Conservation (phyloP, 164 flowering plant species). For the Warburgia ugandensis region DNA sequence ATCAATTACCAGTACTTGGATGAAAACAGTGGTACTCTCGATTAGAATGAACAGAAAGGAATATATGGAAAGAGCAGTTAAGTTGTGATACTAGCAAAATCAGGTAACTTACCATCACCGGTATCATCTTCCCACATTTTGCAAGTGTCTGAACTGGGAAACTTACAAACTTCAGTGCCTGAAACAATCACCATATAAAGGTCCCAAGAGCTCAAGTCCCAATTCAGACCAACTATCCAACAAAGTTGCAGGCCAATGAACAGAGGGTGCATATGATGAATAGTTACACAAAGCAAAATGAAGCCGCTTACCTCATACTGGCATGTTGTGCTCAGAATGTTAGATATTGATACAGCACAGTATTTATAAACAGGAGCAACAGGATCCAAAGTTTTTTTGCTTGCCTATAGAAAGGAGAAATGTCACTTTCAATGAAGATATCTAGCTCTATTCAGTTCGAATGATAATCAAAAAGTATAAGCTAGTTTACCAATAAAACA, state of each 20-base stretch:
- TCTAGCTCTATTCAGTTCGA: not conserved
- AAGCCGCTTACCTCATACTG: slow-evolving; percentile 79
- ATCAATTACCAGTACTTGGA: too few species aligned
- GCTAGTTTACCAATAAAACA: slow-evolving; percentile 65
- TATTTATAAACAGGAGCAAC: slow-evolving; percentile 92
- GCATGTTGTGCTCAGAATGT: slow-evolving; percentile 91
- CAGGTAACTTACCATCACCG: slow-evolving; percentile 73
- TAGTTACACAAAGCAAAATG: too few species aligned
- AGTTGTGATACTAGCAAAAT: too few species aligned
- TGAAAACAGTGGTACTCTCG: too few species aligned
- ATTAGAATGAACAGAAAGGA: too few species aligned
- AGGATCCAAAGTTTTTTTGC: slow-evolving; percentile 76
- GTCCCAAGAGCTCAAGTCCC: not conserved
- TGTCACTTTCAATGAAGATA: not conserved
- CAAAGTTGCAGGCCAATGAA: too few species aligned
- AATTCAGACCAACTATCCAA: not conserved
- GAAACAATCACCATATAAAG: slow-evolving; percentile 30
- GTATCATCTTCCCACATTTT: slow-evolving; percentile 99
- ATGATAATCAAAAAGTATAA: too few species aligned
- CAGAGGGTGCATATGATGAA: too few species aligned
- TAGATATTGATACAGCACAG: slow-evolving; percentile 74
- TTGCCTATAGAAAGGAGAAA: slow-evolving; percentile 40
- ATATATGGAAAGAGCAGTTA: too few species aligned
- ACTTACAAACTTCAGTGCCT: slow-evolving; percentile 99
- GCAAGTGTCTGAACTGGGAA: slow-evolving; percentile 99